phyloP scores from a whole-genome alignment of 495 filamentous ascomycete species.

The Talaromyces stipitatus region DNA sequence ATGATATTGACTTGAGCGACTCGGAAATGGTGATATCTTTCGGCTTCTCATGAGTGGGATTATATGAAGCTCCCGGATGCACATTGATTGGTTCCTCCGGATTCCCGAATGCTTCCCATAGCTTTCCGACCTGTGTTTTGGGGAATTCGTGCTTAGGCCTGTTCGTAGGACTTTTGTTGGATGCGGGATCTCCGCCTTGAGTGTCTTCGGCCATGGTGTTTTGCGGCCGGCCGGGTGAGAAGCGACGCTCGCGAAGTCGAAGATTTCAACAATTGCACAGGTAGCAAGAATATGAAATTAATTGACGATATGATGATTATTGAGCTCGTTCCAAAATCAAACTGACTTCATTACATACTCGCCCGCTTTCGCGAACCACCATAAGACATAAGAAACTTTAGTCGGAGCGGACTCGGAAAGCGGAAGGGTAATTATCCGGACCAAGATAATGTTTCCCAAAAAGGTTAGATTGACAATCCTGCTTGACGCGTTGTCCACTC shows the following conservation, averaged over 20 bases:
- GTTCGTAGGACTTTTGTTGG: slow-evolving; percentile 7
- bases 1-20: slow-evolving; percentile 40
- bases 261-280: not conserved
- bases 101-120: slow-evolving; percentile 44
- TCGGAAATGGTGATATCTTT: slow-evolving; percentile 49
- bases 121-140: slow-evolving; percentile 41
- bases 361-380: not conserved
- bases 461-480: not conserved
- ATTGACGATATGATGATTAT: not conserved
- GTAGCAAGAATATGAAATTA: not conserved
- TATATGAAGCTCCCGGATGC: slow-evolving; percentile 31
- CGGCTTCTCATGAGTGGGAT: slow-evolving; percentile 40
- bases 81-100: slow-evolving; percentile 45
- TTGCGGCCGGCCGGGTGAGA: not conserved
- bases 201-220: slow-evolving; percentile 51
- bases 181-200: slow-evolving; percentile 18
- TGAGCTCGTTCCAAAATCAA: not conserved
- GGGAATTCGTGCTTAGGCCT: slow-evolving; percentile 34
- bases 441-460: not conserved
- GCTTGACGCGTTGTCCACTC: not conserved
- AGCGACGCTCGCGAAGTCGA: not conserved
- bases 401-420: not conserved
- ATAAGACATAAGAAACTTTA: not conserved
- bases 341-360: not conserved
- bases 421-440: not conserved